Conservation (phyloP, 208 protist genomes). For the Wallacemonas rigidus region DNA sequence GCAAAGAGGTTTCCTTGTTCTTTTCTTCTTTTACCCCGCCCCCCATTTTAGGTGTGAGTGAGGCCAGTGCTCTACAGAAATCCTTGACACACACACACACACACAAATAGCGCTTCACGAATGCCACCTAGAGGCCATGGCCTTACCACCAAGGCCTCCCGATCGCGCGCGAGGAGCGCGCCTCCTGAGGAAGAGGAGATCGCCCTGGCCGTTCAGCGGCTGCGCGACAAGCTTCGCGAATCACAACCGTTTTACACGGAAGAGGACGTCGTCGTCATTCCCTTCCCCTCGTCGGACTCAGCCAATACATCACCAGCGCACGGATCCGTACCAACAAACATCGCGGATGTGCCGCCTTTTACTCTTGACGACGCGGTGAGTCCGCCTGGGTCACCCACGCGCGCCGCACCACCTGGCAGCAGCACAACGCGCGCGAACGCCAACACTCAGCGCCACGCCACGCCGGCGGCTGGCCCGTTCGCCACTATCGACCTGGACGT, state of each 20-base stretch:
- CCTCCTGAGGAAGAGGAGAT: conserved; percentile 47
- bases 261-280: conserved; percentile 77
- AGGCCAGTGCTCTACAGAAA: no score
- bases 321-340: not conserved
- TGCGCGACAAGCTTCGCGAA: conserved; percentile 62
- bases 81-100: no score
- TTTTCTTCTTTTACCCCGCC: conserved; percentile 12
- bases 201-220: conserved; percentile 48
- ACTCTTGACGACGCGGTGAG: conserved; percentile 7
- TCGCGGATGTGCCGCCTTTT: conserved; percentile 9
- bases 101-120: not conserved
- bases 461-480: conserved; percentile 1
- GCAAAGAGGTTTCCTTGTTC: not conserved
- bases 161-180: conserved; percentile 35
- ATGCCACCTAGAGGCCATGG: conserved; percentile 4
- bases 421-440: not conserved
- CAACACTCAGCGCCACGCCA: not conserved
- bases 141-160: conserved; percentile 19
- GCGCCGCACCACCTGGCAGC: conserved; percentile 5
- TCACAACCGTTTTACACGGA: conserved; percentile 74
- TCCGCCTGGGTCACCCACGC: conserved; percentile 4
- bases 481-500: conserved; percentile 51
- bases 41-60: no score
- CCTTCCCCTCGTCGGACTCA: conserved; percentile 38
- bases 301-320: conserved; percentile 1